Percentiles rank a stretch among this genome's conserved stretches.
Conservation (phyloP, 345 rosid species). For the Lepidium africanum region DNA sequence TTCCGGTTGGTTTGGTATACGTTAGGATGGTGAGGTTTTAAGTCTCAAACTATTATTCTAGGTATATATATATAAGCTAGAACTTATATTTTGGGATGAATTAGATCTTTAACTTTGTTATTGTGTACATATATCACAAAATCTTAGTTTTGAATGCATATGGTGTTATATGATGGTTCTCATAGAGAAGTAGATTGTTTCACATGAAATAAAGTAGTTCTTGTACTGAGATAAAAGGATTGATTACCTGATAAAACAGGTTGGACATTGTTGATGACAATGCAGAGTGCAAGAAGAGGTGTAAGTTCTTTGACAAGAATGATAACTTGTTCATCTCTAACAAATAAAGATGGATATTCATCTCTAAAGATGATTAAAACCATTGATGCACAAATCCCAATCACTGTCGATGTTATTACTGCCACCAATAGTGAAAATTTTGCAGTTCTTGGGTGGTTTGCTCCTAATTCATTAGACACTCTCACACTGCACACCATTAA, state of each 20-base stretch:
- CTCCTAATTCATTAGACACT: slow-evolving; percentile 82
- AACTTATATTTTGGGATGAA: no score
- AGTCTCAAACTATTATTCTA: no score
- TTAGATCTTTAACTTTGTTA: no score
- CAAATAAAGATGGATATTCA: slow-evolving; percentile 56
- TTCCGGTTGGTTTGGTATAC: no score
- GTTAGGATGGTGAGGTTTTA: no score
- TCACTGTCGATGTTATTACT: slow-evolving; percentile 39
- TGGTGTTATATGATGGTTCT: no score
- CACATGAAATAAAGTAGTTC: no score
- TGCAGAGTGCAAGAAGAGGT: slow-evolving; percentile 59
- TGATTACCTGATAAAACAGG: slow-evolving; percentile 85
- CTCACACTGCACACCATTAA: slow-evolving; percentile 48
- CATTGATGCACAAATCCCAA: slow-evolving; percentile 42
- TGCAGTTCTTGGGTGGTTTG: slow-evolving; percentile 62
- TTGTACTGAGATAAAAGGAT: not conserved
- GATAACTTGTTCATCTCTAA: slow-evolving; percentile 41
- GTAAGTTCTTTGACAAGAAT: slow-evolving; percentile 57
- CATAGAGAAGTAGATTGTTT: no score
- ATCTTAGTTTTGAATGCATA: no score
- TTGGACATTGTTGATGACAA: slow-evolving; percentile 61
- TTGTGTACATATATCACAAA: no score
- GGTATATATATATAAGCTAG: no score
- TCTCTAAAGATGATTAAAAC: slow-evolving; percentile 37
- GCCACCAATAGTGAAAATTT: slow-evolving; percentile 67